Conservation (phyloP, 139 green algal genomes). For the Tetradesmus lagerheimii region DNA sequence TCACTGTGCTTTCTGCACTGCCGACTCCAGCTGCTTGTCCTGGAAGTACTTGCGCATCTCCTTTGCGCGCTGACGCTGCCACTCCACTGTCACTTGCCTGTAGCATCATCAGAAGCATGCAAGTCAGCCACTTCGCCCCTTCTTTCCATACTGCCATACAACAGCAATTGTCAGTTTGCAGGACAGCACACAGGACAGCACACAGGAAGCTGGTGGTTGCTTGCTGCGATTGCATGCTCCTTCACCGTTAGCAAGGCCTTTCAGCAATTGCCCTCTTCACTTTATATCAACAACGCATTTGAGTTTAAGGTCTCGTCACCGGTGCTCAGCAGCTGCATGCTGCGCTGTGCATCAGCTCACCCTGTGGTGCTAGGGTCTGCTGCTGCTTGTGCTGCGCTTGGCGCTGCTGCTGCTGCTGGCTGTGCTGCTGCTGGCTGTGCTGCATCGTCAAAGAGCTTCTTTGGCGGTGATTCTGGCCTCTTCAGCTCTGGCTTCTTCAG, state of each 20-base stretch:
- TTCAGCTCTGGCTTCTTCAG: constrained; percentile 61
- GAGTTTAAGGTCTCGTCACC: no score
- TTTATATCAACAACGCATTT: no score
- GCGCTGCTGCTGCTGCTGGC: constrained; percentile 4
- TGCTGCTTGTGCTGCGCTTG: not conserved
- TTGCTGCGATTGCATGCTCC: not conserved
- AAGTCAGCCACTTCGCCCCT: no score
- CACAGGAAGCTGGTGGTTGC: no score
- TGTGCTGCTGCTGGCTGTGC: constrained; percentile 4
- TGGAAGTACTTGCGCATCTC: constrained; percentile 93
- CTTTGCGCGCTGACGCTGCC: constrained; percentile 93
- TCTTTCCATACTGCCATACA: no score
- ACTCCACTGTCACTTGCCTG: constrained; percentile 84
- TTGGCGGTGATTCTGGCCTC: constrained; percentile 33
- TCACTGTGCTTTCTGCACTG: constrained; percentile 62
- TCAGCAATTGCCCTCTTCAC: not conserved
- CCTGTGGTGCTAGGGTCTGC: not conserved
- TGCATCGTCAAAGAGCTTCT: constrained; percentile 47
- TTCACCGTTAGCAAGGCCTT: not conserved
- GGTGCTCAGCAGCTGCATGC: not conserved
- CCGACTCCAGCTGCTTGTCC: constrained; percentile 43
- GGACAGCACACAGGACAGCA: no score
- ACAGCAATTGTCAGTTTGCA: no score
- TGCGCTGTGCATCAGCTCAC: not conserved
- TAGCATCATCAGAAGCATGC: no score